Conservation (phyloP, 768 basidiomycete genomes). For the Phylloporus sp. region DNA sequence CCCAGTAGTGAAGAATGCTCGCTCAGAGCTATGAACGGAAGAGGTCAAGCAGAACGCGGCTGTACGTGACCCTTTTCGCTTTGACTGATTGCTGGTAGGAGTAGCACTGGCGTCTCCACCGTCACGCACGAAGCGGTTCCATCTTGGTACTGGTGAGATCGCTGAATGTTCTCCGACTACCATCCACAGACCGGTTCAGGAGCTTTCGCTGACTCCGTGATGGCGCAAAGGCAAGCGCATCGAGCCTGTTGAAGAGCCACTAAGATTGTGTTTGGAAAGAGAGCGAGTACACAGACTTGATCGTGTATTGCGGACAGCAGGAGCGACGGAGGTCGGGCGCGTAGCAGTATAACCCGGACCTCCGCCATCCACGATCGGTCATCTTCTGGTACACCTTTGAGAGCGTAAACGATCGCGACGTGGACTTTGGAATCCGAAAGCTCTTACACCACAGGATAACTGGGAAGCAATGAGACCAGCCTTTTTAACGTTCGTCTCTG, state of each 20-base stretch:
- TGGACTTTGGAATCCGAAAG: neutral
- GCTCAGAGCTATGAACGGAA: conserved; percentile 57
- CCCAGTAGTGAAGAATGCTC: conserved; percentile 24
- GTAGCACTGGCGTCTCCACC: conserved; percentile 33
- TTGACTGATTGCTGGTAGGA: conserved; percentile 7
- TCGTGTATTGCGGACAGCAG: conserved; percentile 95
- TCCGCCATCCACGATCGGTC: conserved; percentile 83
- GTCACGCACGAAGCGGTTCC: conserved; percentile 61
- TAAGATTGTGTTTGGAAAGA: conserved; percentile 11
- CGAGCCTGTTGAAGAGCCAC: conserved; percentile 45
- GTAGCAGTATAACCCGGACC: conserved; percentile 81
- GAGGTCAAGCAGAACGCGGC: conserved; percentile 38
- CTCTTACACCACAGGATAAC: conserved; percentile 49
- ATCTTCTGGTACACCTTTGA: conserved; percentile 70
- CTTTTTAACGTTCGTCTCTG: conserved; percentile 40
- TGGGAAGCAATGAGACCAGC: conserved; percentile 47
- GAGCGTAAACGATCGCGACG: conserved; percentile 3
- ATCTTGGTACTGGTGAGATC: conserved; percentile 38
- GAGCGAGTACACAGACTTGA: conserved; percentile 51
- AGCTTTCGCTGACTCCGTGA: conserved; percentile 73
- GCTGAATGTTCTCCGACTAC: neutral
- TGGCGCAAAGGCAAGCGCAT: conserved; percentile 58
- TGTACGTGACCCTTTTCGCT: conserved; percentile 8
- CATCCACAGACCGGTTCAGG: conserved; percentile 49
- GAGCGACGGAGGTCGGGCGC: conserved; percentile 76